phyloP scores from a whole-genome alignment of 495 filamentous ascomycete species.

The Glarea lozoyensis region DNA sequence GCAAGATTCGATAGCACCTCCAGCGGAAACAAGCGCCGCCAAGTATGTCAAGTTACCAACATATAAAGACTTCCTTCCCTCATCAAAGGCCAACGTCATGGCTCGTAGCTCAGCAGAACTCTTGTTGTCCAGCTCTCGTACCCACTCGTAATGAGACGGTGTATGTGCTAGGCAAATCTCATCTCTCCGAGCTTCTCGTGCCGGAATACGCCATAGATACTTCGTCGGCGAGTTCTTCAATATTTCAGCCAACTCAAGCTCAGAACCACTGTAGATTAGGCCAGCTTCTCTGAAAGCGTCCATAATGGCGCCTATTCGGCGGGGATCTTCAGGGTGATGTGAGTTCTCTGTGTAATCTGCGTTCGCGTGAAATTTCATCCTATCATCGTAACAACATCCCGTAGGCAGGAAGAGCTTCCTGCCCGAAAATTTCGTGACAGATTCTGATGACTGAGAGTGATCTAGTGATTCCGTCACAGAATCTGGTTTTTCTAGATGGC shows the following conservation, averaged over 20 bases:
- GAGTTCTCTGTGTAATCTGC: constrained; percentile 56
- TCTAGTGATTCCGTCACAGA: constrained; percentile 1
- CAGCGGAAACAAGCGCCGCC: constrained; percentile 77
- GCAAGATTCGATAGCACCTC: constrained; percentile 92
- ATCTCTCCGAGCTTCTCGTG: constrained; percentile 60
- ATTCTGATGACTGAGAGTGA: not conserved
- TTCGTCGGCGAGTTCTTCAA: constrained; percentile 38
- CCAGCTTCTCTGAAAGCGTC: constrained; percentile 70
- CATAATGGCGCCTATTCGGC: constrained; percentile 84
- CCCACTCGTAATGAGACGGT: constrained; percentile 65
- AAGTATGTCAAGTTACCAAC: constrained; percentile 73
- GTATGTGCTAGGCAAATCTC: constrained; percentile 77
- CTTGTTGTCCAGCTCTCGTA: constrained; percentile 46
- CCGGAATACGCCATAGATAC: constrained; percentile 67
- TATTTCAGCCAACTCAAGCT: constrained; percentile 34
- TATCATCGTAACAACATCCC: constrained; percentile 79
- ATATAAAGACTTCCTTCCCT: constrained; percentile 76
- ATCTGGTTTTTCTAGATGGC: constrained; percentile 3
- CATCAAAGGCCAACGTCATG: constrained; percentile 45
- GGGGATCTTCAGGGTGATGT: constrained; percentile 88
- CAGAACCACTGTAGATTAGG: constrained; percentile 49
- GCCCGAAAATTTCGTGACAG: not conserved
- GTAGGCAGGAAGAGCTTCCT: constrained; percentile 42
- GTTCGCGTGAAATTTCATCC: constrained; percentile 90
- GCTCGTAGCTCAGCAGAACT: constrained; percentile 53